Base-by-base conservation (phyloP, 441 rosid genomes). In the Kokia cookei region DNA sequence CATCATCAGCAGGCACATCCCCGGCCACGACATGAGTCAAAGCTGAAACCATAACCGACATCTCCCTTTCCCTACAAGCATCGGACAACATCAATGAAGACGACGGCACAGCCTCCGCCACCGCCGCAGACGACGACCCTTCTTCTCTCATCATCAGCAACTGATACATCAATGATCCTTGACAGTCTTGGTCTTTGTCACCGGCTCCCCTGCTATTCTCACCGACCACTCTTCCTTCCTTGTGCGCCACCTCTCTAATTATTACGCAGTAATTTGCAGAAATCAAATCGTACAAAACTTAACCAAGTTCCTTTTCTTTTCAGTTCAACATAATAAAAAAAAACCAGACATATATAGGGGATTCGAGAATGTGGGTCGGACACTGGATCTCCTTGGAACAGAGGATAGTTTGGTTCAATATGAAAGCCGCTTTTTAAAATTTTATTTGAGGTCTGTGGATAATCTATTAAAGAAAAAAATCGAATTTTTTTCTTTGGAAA, bases 1-100 rank as follows among this genome's bases (percentile, higher is more conserved):
- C 66, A 14, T 19, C 40, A 27, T 7, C 24, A 2, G 19, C 26
- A 0, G 84, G 82, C 35, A 73, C 78, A 17, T 83, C 82, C 11
- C 93, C 93, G 1, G 86, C 73, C 22, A 90, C 87, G 5, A 90
- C 94, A 27, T 79, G 89, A 2, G 80, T 77, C 77, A 90, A 76
- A 71, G 94, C 91, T 69, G 84, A 71, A 8, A 90, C 94, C 86
- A 90, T 90, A 14, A 70, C 83, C 0, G 81, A 72, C 89, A 79
- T 86, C 85, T 86, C 91, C 62, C 78, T 76, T 45, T 85, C 86
- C 74, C 82, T 78, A 19, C 60, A 57, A 65, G 69, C 29, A 45
- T 76, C 77, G 4, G 80, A 76, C 27, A 78, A 57, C 80, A 72
- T 45, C 27, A 50, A 1, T 10, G 62, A 26, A 15, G 55, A n/a